These are phyloP conservation scores for Leccinellum rugosiceps DNA, from an alignment of 768 basidiomycete species.

Conservation along the genomic window DNA sequence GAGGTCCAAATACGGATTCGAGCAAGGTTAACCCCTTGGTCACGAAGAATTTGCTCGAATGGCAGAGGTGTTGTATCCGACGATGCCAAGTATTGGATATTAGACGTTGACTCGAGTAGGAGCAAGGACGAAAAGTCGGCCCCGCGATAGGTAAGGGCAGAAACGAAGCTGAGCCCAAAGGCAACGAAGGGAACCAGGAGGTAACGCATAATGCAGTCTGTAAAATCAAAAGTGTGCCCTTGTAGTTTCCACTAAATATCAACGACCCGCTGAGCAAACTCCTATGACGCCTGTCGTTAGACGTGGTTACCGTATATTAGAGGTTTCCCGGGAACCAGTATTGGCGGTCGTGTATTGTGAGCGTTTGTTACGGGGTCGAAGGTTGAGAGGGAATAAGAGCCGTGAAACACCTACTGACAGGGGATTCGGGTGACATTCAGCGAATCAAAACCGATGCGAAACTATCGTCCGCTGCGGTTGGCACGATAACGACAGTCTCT, in stretches of 20 bases:
- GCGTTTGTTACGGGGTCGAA: too few species aligned
- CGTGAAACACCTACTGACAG: too few species aligned
- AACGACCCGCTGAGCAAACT: too few species aligned
- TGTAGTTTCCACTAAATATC: neutral
- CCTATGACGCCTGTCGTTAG: neutral
- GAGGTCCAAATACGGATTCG: slow-evolving; percentile 12
- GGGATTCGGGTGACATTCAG: too few species aligned
- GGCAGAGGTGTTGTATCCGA: neutral
- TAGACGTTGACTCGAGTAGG: slow-evolving; percentile 7
- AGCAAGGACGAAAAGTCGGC: slow-evolving; percentile 18
- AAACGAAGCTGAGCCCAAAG: slow-evolving; percentile 5
- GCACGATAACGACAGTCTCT: neutral
- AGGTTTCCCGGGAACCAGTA: too few species aligned
- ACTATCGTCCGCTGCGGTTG: too few species aligned
- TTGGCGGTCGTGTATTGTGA: too few species aligned
- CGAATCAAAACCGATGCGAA: too few species aligned
- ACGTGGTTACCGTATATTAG: neutral
- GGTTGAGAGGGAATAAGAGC: too few species aligned
- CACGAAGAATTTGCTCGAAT: slow-evolving; percentile 7
- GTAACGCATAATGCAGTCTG: neutral
- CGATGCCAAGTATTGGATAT: neutral
- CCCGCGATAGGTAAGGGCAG: slow-evolving; percentile 6
- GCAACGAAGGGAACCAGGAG: neutral
- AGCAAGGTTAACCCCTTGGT: slow-evolving; percentile 13
- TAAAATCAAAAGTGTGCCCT: neutral